Evolutionary conservation across 129 eudicot genomes (phyloP).

Genomic region (Chrysanthemum lavandulifolium): DNA sequence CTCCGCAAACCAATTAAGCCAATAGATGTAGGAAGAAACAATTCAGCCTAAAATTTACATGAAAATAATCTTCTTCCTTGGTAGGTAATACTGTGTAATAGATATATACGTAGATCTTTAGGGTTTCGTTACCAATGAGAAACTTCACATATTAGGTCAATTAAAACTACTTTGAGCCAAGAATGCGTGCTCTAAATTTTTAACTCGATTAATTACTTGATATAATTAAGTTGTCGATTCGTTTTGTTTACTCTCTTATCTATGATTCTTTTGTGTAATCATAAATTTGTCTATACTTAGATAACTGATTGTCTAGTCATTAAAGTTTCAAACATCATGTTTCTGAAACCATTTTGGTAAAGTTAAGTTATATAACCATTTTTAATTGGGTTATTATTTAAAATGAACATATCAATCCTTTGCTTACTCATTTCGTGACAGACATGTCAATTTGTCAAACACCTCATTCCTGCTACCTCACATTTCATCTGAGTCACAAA

Average conservation of each 20-base stretch:
- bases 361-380: too few relatives aligned
- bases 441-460: too few relatives aligned
- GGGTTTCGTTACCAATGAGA: neutral
- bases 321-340: too few relatives aligned
- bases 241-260: neutral
- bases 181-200: neutral
- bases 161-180: neutral
- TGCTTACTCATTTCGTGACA: too few relatives aligned
- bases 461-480: too few relatives aligned
- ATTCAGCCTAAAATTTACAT: neutral
- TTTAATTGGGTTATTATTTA: too few relatives aligned
- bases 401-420: too few relatives aligned
- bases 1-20: neutral
- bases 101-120: neutral
- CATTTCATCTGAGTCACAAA: too few relatives aligned
- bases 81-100: too few relatives aligned
- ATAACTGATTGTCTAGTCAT: too few relatives aligned
- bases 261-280: neutral
- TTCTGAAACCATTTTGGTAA: too few relatives aligned
- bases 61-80: neutral
- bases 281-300: too few relatives aligned
- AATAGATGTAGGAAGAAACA: neutral
- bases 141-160: neutral
- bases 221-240: neutral
- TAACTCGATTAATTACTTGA: neutral